Base-by-base conservation (phyloP, 2,329 filamentous ascomycete species). In the Penicillium sp. region DNA sequence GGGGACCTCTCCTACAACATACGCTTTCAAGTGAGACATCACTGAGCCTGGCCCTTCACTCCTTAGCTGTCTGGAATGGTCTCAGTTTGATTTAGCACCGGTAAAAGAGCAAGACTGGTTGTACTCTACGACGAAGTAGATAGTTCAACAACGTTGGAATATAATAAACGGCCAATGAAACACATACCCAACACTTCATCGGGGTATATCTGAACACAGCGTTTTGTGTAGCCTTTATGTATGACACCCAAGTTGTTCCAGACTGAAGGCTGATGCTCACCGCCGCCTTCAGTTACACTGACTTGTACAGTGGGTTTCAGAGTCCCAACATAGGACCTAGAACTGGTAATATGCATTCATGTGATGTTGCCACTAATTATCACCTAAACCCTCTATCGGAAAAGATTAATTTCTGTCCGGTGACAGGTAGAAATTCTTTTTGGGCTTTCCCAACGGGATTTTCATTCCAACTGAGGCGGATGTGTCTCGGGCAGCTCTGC, bases 371-470 rank as follows among this genome's bases (percentile, higher is more conserved):
- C 29, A 27, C 13, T 21, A 17, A 25, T 15, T 17, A 9, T 12
- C 6, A 1, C 5, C 8, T 19, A 0, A 6, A 21, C 1, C 9
- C 4, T 19, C 19, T 23, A 46, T 37, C 27, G 6, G 17, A 45
- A 17, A 15, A 3, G 8, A n/a, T 31, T 2, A 2, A 13, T 10
- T 23, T 17, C 17, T 15, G 0, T 27, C 21, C 9, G 5, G 29
- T 27, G 7, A 17, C 21, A 12, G 27, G 37, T 15, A 43, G 19
- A 29, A n/a, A 37, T 12, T 6, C 1, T 6, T 42, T 42, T 41
- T 27, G 23, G 35, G 12, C 25, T 54, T 19, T 51, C 8, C 41
- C 38, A 58, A 54, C 53, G 50, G 59, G n/a, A 57, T 67, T 64
- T 48, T 8, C 37, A 59, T 62, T 25, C 7, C 42, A 54, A 42